Conservation (phyloP, 1,284 basidiomycete species). For the Microbotryomycetes sp. region DNA sequence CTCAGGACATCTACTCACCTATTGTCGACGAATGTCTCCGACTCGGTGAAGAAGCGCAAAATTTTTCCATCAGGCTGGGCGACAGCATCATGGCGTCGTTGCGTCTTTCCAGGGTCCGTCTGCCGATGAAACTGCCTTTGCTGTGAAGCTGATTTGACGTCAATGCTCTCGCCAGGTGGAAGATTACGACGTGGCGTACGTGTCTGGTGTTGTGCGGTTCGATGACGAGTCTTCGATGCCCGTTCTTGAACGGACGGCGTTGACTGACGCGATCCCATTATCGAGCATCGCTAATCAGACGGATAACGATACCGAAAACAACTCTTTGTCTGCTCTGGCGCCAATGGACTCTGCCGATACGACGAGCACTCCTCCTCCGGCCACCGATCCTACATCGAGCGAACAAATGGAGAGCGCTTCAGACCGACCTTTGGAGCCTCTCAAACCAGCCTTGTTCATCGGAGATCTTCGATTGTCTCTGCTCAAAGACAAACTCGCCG, state of each 20-base stretch:
- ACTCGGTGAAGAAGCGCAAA: slow-evolving; percentile 92
- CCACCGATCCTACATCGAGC: background rate
- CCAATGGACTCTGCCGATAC: background rate
- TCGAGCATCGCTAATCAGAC: background rate
- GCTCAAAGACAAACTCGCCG: slow-evolving; percentile 66
- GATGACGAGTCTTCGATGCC: slow-evolving; percentile 66
- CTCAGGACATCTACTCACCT: slow-evolving; percentile 82
- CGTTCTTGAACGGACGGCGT: slow-evolving; percentile 39
- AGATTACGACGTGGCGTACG: slow-evolving; percentile 89
- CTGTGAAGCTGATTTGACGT: slow-evolving; percentile 1
- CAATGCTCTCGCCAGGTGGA: slow-evolving; percentile 76
- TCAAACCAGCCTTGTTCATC: slow-evolving; percentile 86
- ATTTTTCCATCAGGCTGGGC: slow-evolving; percentile 86
- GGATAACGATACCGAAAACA: background rate
- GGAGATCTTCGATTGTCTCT: slow-evolving; percentile 85
- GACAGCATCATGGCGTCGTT: slow-evolving; percentile 73
- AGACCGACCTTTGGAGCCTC: slow-evolving; percentile 35
- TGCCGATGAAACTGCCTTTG: background rate
- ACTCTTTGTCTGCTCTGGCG: background rate
- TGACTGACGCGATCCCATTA: slow-evolving; percentile 9
- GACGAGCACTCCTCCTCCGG: background rate
- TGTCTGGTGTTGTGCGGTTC: slow-evolving; percentile 73
- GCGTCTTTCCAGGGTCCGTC: slow-evolving; percentile 72
- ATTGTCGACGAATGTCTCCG: slow-evolving; percentile 62
- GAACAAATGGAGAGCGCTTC: background rate